Base-by-base conservation (phyloP, 768 basidiomycete genomes). In the Pisolithus albus region DNA sequence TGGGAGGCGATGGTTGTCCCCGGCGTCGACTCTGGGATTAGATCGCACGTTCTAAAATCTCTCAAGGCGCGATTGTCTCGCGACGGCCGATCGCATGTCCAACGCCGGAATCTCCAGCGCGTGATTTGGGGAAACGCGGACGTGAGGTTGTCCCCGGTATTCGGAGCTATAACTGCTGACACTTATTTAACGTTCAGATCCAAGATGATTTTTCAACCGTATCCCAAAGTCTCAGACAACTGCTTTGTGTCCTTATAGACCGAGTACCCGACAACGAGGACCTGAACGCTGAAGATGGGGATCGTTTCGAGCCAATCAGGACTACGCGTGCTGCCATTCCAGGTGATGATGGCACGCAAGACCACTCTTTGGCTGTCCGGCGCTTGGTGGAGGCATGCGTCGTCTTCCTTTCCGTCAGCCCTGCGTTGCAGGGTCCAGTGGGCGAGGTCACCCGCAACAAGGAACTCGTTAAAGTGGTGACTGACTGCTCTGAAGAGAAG, bases 41-140 rank as follows among this genome's bases (percentile, higher is more conserved):
- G 80, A 59, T 71, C 75, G 9, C 75, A 81, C 44, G 67, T 73
- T 0, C 70, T 88, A 39, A 67, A 68, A 46, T 57, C 54, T 37
- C 57, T 80, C 50, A 67, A 61, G 23, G 48, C 42, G 7, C 49
- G 48, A 30, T 47, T 57, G 9, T 49, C 52, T 28, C 19, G 42
- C 40, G 40, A 56, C 45, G 38, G 49, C 52, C 46, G 50, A 49
- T 36, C 47, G 47, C 15, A 46, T 46, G 37, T 49, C 52, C 59
- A 36, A 47, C 64, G 39, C 69, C 75, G 51, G 62, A 69, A 67
- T 38, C 68, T 91, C 21, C 78, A 86, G 46, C 70, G 72, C 26
- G 63, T 77, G 7, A 64, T 92, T 23, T 91, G 90, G 81, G 80
- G 80, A 52, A 80, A 78, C 52, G 59, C 72, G 41, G 87, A 90